These are phyloP conservation scores for Alternaria viburni DNA, from an alignment of 2,329 filamentous ascomycete genomes.

Conservation along the genomic window DNA sequence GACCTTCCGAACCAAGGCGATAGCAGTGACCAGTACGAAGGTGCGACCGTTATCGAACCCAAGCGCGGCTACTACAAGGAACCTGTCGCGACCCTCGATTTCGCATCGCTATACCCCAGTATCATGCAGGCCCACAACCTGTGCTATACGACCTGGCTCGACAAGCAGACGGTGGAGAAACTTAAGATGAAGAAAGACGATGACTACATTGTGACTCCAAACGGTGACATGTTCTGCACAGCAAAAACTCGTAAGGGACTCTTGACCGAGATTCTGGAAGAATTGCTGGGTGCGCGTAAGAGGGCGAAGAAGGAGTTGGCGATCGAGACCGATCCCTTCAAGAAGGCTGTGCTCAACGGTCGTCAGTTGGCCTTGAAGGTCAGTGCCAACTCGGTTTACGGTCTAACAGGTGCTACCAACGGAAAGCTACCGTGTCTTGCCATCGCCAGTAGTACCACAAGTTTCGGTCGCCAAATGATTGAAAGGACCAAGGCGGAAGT, in stretches of 20 bases:
- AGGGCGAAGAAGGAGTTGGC: slow-evolving; percentile 90
- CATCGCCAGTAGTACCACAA: slow-evolving; percentile 96
- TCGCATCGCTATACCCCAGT: slow-evolving; percentile 96
- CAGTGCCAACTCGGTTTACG: slow-evolving; percentile 97
- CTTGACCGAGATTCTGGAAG: slow-evolving; percentile 92
- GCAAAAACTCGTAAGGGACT: slow-evolving; percentile 88
- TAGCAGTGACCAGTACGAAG: slow-evolving; percentile 90
- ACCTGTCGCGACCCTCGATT: slow-evolving; percentile 96
- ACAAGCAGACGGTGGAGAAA: slow-evolving; percentile 77
- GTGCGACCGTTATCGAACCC: slow-evolving; percentile 96
- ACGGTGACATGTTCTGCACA: slow-evolving; percentile 92
- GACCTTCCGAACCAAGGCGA: slow-evolving; percentile 73
- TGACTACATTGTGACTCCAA: slow-evolving; percentile 96
- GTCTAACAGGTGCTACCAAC: slow-evolving; percentile 92
- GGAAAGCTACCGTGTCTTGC: slow-evolving; percentile 94
- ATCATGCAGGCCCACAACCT: slow-evolving; percentile 99
- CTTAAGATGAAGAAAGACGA: slow-evolving; percentile 82
- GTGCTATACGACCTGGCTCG: slow-evolving; percentile 93
- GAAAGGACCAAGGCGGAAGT: slow-evolving; percentile 98
- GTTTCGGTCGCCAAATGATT: slow-evolving; percentile 98
- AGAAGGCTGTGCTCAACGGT: slow-evolving; percentile 96
- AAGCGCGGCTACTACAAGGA: slow-evolving; percentile 92
- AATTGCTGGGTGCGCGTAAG: slow-evolving; percentile 89
- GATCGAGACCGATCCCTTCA: slow-evolving; percentile 91
- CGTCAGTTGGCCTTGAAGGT: slow-evolving; percentile 95